Base-by-base conservation (phyloP, 108 stramenopile species). In the Cyclotella choctawhatcheeana region DNA sequence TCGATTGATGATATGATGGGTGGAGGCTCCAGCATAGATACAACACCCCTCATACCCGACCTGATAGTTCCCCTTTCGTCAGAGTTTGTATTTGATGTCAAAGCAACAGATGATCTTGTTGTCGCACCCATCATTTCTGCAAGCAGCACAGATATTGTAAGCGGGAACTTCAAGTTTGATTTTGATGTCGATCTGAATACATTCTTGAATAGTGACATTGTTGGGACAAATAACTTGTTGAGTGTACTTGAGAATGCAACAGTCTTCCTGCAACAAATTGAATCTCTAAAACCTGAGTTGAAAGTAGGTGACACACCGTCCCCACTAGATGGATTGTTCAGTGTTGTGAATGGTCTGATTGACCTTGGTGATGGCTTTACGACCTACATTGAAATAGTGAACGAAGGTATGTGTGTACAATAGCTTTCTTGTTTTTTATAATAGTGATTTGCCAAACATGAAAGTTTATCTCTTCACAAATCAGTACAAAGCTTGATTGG, bases 121-220 rank as follows among this genome's bases (percentile, higher is more conserved):
- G 5, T 54, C 5, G 25, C 26, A 54, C 53, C 53, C 5, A 54
- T 27, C 53, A 54, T 54, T 4, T 14, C 4, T 7, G 2, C 27
- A 8, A 26, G 5, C 21, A 54, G 53, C 53, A 25, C 4, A 3
- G 27, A 54, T 54, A 4, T 54, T 27, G 53, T 54, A 2, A 5
- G 16, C 4, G 53, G 26, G 25, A 17, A 27, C 5, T 25, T 54
- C 27, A 8, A 5, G 17, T 54, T 54, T 27, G 64, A 74, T 45
- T 74, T 74, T 50, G 73, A 74, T 34, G 48, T 74, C 8, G 58
- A 31, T 14, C 27, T 74, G 31, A 31, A 53, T 31, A 67, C 64
- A 13, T 66, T 74, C 40, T 7, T 67, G 5, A 18, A 27, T 18
- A n/a, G n/a, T n/a, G n/a, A 29, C 14, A 16, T 27, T 16, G 4